A percentile compares a stretch with the other conserved stretches of the same genome.
phyloP scores from a whole-genome alignment of 805 yeast genomes.

The Geotrichum ghanense region DNA sequence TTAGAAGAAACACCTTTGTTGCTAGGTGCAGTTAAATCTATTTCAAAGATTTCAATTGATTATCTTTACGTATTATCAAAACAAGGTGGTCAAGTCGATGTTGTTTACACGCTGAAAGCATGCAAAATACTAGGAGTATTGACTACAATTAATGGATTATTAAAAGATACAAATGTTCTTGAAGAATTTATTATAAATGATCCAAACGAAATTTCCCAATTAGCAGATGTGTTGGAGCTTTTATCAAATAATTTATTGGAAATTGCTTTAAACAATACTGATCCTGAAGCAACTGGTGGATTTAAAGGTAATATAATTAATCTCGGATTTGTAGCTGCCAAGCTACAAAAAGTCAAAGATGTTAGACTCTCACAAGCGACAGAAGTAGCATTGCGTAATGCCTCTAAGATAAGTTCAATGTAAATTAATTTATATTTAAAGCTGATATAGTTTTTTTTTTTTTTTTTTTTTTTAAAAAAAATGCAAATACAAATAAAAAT shows the following conservation, averaged over 20 bases:
- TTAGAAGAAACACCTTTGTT: neutral
- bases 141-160: neutral
- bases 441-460: no score
- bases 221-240: neutral
- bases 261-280: neutral
- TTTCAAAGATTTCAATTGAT: neutral
- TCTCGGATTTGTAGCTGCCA: constrained; percentile 7
- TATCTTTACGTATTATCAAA: neutral
- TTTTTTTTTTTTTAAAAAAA: no score
- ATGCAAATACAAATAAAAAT: no score
- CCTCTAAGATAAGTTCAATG: neutral
- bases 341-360: neutral
- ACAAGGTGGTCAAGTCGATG: neutral
- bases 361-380: neutral
- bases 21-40: neutral
- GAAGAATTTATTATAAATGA: neutral
- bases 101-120: neutral
- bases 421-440: constrained; percentile 1
- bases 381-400: constrained; percentile 1
- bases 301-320: constrained; percentile 4
- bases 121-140: neutral
- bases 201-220: neutral
- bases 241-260: neutral
- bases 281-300: neutral
- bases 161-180: neutral